These are phyloP conservation scores for Perkinsus marinus DNA, from an alignment of 169 alveolate species.

Conservation along the genomic window DNA sequence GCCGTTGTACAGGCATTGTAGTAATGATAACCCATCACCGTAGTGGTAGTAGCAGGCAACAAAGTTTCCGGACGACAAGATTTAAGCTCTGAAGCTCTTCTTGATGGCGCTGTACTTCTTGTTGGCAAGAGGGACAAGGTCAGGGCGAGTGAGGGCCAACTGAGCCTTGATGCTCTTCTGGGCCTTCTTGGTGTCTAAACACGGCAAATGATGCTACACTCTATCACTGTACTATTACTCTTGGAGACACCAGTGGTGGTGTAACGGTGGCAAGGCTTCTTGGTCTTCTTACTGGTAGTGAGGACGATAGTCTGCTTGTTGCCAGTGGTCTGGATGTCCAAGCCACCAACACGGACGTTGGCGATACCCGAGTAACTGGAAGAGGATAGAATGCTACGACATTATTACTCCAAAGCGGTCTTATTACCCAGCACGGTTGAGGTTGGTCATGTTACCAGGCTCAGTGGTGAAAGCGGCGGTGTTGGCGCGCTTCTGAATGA, in stretches of 20 bases:
- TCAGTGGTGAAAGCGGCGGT: neutral
- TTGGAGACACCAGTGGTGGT: neutral
- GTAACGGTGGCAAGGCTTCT: neutral
- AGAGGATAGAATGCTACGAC: neutral
- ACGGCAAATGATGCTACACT: neutral
- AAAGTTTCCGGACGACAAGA: neutral
- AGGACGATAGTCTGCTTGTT: neutral
- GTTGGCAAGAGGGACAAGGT: neutral
- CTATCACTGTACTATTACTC: neutral
- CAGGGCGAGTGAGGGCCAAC: neutral
- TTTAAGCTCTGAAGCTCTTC: neutral
- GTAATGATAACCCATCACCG: neutral
- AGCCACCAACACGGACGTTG: neutral
- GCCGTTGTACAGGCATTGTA: neutral
- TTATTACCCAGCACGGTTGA: neutral
- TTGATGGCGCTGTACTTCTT: neutral
- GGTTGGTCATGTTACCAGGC: neutral
- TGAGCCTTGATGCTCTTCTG: neutral
- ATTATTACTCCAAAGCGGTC: neutral
- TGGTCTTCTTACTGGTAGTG: neutral
- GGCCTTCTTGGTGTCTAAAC: neutral
- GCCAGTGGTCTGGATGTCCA: neutral
- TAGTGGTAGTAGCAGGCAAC: neutral
- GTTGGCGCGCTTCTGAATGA: neutral
- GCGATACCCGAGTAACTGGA: neutral